phyloP scores from a whole-genome alignment of 2,329 filamentous ascomycete genomes.

The Xylariaceae sp. region DNA sequence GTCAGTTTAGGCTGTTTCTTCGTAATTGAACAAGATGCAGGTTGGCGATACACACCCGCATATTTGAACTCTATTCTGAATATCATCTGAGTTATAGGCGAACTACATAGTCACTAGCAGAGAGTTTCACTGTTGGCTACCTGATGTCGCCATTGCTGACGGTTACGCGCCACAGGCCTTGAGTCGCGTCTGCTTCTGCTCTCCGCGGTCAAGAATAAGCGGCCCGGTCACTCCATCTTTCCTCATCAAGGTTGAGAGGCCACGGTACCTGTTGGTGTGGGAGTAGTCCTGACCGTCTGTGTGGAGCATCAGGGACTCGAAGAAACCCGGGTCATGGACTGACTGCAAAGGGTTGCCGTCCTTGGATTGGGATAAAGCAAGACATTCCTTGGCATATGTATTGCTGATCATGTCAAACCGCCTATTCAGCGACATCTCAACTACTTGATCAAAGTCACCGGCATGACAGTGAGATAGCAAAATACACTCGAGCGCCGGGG shows the following conservation, averaged over 20 bases:
- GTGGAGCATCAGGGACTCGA: conserved; percentile 51
- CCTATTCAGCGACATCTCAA: conserved; percentile 45
- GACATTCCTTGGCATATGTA: conserved; percentile 58
- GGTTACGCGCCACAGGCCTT: conserved; percentile 42
- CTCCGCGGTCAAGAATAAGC: conserved; percentile 63
- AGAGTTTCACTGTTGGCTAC: too few relatives aligned
- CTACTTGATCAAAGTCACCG: conserved; percentile 46
- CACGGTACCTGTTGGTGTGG: conserved; percentile 32
- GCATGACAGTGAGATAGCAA: conserved; percentile 68
- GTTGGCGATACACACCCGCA: not conserved
- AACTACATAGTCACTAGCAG: too few relatives aligned
- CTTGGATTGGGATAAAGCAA: conserved; percentile 44
- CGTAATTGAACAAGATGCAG: too few relatives aligned
- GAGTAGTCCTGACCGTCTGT: conserved; percentile 21
- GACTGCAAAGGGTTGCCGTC: conserved; percentile 55
- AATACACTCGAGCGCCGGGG: conserved; percentile 62
- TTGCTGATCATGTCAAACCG: conserved; percentile 66
- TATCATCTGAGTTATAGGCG: too few relatives aligned
- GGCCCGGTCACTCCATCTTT: conserved; percentile 54
- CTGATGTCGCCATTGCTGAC: too few relatives aligned
- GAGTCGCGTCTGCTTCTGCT: conserved; percentile 62
- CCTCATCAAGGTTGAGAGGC: conserved; percentile 54
- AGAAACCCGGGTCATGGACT: conserved; percentile 59
- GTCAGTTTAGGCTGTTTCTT: not conserved
- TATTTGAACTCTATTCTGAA: not conserved